A percentile compares a stretch with the other conserved stretches of the same genome.
Conservation (phyloP, 768 basidiomycete species). For the Mycena venus region DNA sequence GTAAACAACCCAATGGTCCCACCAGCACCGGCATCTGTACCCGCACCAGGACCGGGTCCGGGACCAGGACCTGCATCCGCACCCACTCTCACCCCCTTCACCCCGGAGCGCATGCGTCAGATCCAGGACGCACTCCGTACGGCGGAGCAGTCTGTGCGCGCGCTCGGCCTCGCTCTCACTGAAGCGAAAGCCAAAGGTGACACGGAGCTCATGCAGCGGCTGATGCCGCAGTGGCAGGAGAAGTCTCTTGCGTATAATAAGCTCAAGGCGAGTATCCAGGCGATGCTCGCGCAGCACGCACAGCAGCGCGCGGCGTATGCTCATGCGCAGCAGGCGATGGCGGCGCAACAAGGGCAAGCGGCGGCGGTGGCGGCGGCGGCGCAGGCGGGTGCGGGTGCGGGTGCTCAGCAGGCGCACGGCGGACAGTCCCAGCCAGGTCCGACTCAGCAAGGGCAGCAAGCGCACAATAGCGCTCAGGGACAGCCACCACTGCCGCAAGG, state of each 20-base stretch:
- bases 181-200: conserved; percentile 27
- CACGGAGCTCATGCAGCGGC: not conserved
- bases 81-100: not conserved
- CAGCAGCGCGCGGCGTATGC: conserved; percentile 14
- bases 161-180: not conserved
- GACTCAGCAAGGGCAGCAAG: not conserved
- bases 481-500: not conserved
- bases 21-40: not conserved
- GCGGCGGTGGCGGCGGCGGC: not conserved
- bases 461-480: not conserved
- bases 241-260: conserved; percentile 17
- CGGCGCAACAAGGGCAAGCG: not conserved
- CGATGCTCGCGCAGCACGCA: conserved; percentile 2
- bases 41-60: not conserved
- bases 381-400: not conserved
- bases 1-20: not conserved
- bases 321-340: conserved; percentile 10
- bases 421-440: not conserved
- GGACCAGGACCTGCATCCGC: not conserved
- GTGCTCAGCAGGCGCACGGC: not conserved
- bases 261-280: not conserved
- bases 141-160: conserved; percentile 2
- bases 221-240: conserved; percentile 21
- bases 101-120: conserved; percentile 8
- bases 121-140: conserved; percentile 3